These are phyloP conservation scores for Pseudocohnilembus persalinus DNA, from an alignment of 169 alveolate genomes.

Conservation along the genomic window DNA sequence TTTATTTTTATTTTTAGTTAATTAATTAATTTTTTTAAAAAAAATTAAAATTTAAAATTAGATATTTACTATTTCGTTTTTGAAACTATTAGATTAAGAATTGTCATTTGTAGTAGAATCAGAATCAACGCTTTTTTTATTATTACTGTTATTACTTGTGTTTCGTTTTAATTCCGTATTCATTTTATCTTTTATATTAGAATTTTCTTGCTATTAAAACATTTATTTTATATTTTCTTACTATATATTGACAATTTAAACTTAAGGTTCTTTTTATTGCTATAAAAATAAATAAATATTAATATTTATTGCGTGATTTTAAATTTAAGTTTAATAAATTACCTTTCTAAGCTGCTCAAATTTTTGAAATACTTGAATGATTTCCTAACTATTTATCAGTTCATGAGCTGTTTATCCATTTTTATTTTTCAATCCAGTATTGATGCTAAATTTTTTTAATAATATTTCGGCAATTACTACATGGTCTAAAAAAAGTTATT, in stretches of 20 bases:
- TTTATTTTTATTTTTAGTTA: too few species aligned
- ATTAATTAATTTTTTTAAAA: too few species aligned
- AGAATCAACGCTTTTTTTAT: not conserved
- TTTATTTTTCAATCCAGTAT: constrained; percentile 29
- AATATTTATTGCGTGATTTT: too few species aligned
- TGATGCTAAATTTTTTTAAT: constrained; percentile 35
- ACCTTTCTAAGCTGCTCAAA: constrained; percentile 19
- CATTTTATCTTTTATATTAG: not conserved
- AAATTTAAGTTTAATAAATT: too few species aligned
- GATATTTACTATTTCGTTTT: constrained; percentile 22
- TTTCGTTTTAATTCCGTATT: constrained; percentile 2
- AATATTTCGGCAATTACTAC: constrained; percentile 39
- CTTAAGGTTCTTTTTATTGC: constrained; percentile 11
- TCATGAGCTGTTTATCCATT: constrained; percentile 42
- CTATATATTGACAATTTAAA: constrained; percentile 7
- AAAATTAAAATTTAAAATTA: constrained; percentile 11
- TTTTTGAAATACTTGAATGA: constrained; percentile 31
- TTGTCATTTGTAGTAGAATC: constrained; percentile 10
- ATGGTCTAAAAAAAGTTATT: constrained; percentile 11
- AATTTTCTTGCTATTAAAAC: not conserved
- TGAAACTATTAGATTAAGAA: constrained; percentile 5
- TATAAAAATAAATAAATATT: too few species aligned
- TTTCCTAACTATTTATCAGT: constrained; percentile 13
- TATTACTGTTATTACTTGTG: constrained; percentile 4
- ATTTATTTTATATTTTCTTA: constrained; percentile 11